Evolutionary conservation across 1,139 yeast genomes (phyloP).

Genomic region (Hyphopichia pseudoburtonii): DNA sequence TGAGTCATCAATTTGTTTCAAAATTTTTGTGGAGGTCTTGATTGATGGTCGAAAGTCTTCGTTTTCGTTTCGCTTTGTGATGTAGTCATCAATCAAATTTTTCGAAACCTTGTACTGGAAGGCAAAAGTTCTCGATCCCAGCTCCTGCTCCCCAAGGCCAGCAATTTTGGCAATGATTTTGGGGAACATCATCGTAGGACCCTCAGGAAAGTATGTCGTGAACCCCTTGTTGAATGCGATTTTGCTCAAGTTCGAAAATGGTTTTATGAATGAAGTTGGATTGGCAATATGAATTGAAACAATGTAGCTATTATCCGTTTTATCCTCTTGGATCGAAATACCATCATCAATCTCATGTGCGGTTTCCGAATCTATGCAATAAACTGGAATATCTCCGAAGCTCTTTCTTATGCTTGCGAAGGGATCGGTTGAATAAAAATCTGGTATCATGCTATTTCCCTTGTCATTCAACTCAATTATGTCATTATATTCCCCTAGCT

Average conservation of each 20-base stretch:
- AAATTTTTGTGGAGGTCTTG: conserved; percentile 14
- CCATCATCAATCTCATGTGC: conserved; percentile 98
- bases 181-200: conserved; percentile 71
- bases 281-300: conserved; percentile 83
- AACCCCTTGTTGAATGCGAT: conserved; percentile 62
- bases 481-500: no score
- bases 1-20: conserved; percentile 13
- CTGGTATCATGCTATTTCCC: no score
- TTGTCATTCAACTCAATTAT: background rate
- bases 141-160: conserved; percentile 55
- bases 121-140: conserved; percentile 40
- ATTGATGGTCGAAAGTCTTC: conserved; percentile 15
- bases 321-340: conserved; percentile 53
- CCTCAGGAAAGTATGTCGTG: conserved; percentile 76
- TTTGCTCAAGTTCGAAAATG: conserved; percentile 49
- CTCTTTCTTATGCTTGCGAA: conserved; percentile 29
- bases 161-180: conserved; percentile 47
- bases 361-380: conserved; percentile 77
- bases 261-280: conserved; percentile 65
- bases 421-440: conserved; percentile 37
- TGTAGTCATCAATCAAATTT: conserved; percentile 23
- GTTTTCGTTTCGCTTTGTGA: conserved; percentile 15
- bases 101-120: conserved; percentile 30
- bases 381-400: conserved; percentile 53
- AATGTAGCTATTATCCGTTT: conserved; percentile 28